Evolutionary conservation across 2,329 filamentous ascomycete species (phyloP), one percentile per base, ranked within the genome.

Genomic region (Piedraia hortae): DNA sequence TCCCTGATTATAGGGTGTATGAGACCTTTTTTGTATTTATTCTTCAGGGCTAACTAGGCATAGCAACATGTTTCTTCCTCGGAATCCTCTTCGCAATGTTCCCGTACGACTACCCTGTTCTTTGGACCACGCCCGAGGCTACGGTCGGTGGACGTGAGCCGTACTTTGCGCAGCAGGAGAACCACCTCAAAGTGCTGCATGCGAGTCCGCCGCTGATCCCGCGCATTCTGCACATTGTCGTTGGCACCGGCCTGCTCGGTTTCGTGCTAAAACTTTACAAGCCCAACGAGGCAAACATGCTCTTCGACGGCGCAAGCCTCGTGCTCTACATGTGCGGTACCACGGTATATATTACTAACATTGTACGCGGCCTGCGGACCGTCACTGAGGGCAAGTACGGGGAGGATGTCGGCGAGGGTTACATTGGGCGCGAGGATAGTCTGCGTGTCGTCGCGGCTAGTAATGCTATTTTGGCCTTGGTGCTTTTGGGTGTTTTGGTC

Each of bases 81-180:
- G 85, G 82, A 36, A 78, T 93, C 46, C 69, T 97, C 48, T 97
- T 93, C 61, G 78, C 78, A 37, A 67, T 69, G 31, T 88, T 93
- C 49, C 80, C 85, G 29, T 97, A 93, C 56, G 85, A 88, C 56
- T 85, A 77, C 52, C 71, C 75, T 28, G 67, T 85, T 30, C 69
- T 88, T 24, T 88, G 75, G 60, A 70, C 68, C 22, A 62, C 63
- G 14, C 64, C 61, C 18, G 23, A 26, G 26, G 23, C 25, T 30
- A 18, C 17, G 23, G 9, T 29, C 10, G 30, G 34, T 22, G 30
- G 35, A 9, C 56, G 60, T 28, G 53, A 57, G 17, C 43, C 57
- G 19, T 88, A 82, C 59, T 80, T 74, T 43, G 61, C 69, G 45
- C 68, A 80, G 41, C 66, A 91, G 30, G 82, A 93, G 53, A 60